A percentile compares a stretch with the other conserved stretches of the same genome.
Evolutionary conservation across 2,329 filamentous ascomycete species (phyloP).

Genomic region (Amesomyces nigricolor): DNA sequence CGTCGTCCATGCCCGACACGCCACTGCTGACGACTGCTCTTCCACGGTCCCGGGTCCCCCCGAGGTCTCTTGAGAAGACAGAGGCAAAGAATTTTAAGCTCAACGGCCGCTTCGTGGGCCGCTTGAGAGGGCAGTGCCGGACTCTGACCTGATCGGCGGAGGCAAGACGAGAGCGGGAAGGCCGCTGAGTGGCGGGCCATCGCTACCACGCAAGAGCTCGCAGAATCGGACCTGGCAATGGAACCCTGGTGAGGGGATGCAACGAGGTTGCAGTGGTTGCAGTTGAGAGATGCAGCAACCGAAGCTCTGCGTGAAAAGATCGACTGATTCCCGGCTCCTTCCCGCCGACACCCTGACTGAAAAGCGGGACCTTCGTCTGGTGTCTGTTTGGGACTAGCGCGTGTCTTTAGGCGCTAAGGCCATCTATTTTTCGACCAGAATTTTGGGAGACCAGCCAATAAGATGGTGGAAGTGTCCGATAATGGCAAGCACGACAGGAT

Average conservation of each 20-base stretch:
- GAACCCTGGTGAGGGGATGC: not conserved
- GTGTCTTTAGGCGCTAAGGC: conserved; percentile 25
- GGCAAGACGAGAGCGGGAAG: not conserved
- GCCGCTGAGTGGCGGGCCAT: conserved; percentile 3
- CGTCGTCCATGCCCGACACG: not conserved
- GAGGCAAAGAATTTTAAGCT: not conserved
- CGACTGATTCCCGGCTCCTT: conserved; percentile 12
- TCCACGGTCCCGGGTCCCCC: conserved; percentile 10
- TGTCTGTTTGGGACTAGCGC: conserved; percentile 22
- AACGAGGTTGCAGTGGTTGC: too few species aligned
- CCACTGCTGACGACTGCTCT: not conserved
- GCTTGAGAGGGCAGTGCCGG: not conserved
- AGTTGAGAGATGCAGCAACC: too few species aligned
- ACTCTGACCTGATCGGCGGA: conserved; percentile 2
- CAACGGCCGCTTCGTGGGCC: not conserved
- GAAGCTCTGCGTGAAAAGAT: conserved; percentile 8
- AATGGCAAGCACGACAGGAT: conserved; percentile 27
- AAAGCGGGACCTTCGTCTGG: not conserved
- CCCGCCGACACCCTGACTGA: conserved; percentile 6
- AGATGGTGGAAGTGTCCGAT: conserved; percentile 20
- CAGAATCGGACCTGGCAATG: not conserved
- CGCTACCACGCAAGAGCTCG: not conserved
- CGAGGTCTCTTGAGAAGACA: conserved; percentile 1
- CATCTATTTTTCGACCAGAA: conserved; percentile 21
- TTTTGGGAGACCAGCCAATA: conserved; percentile 27